Evolutionary conservation across 129 eudicot species (phyloP).

Genomic region (Sambucus nigra): DNA sequence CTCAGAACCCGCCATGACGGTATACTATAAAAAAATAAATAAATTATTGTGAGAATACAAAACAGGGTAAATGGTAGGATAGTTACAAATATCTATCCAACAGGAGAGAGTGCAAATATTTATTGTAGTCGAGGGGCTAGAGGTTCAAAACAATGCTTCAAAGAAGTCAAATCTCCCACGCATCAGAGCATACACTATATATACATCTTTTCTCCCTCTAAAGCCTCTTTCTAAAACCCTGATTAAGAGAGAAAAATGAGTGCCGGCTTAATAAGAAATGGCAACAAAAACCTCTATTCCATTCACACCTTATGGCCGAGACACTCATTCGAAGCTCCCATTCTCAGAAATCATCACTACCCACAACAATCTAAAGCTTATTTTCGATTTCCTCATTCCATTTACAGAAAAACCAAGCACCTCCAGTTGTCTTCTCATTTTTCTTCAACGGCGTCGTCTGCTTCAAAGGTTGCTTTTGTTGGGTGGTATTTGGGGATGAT

Average conservation of each 20-base stretch:
- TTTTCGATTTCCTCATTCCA: slow-evolving; percentile 20
- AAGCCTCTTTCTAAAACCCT: neutral
- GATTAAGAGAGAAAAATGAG: slow-evolving; percentile 16
- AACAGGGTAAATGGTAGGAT: no score
- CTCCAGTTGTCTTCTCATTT: slow-evolving; percentile 20
- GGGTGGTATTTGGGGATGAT: slow-evolving; percentile 73
- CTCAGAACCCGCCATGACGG: no score
- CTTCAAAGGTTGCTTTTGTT: slow-evolving; percentile 30
- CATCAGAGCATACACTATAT: no score
- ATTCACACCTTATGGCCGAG: slow-evolving; percentile 10
- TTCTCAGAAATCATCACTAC: slow-evolving; percentile 16
- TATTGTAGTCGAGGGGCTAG: no score
- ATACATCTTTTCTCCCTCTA: no score
- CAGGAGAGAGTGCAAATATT: no score
- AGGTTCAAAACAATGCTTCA: no score
- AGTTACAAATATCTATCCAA: no score
- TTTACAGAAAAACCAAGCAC: slow-evolving; percentile 27
- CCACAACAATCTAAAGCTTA: slow-evolving; percentile 22
- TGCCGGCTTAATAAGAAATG: slow-evolving; percentile 17
- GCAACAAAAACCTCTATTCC: slow-evolving; percentile 8
- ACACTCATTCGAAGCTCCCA: slow-evolving; percentile 22
- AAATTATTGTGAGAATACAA: no score
- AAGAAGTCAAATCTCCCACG: no score
- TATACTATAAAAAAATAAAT: no score
- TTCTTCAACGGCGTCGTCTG: slow-evolving; percentile 23